phyloP scores from a whole-genome alignment of 495 filamentous ascomycete species.

The Annulohypoxylon maeteangense region DNA sequence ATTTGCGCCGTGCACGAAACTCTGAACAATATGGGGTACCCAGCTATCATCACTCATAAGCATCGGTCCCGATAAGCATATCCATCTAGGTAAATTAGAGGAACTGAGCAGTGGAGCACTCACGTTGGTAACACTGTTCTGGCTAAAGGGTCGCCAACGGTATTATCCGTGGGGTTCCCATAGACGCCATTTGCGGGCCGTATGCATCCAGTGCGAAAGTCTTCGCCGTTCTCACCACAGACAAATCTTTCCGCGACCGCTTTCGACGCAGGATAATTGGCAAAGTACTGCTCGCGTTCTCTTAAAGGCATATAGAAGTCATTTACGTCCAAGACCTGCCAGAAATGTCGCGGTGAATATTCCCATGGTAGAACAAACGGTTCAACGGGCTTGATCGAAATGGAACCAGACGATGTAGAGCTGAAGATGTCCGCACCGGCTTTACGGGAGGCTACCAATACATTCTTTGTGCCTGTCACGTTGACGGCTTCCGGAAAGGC shows the following conservation, averaged over 20 bases:
- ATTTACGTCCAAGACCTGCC: constrained; percentile 58
- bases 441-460: constrained; percentile 62
- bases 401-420: constrained; percentile 68
- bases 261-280: constrained; percentile 68
- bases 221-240: constrained; percentile 55
- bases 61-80: too few relatives aligned
- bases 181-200: constrained; percentile 69
- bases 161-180: constrained; percentile 65
- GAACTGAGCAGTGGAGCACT: constrained; percentile 33
- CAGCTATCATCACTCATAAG: constrained; percentile 53
- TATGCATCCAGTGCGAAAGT: constrained; percentile 66
- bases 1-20: constrained; percentile 67
- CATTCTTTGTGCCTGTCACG: constrained; percentile 67
- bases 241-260: constrained; percentile 63
- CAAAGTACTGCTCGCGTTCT: constrained; percentile 62
- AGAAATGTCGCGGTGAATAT: constrained; percentile 51
- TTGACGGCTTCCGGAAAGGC: constrained; percentile 61
- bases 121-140: constrained; percentile 56
- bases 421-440: constrained; percentile 65
- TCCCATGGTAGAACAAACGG: constrained; percentile 64
- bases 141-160: constrained; percentile 55
- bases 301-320: constrained; percentile 58
- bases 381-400: constrained; percentile 58
- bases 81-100: constrained; percentile 40
- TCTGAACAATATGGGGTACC: constrained; percentile 62